Base-by-base conservation (phyloP, 257 asterid genomes). In the Perilla frutescens region DNA sequence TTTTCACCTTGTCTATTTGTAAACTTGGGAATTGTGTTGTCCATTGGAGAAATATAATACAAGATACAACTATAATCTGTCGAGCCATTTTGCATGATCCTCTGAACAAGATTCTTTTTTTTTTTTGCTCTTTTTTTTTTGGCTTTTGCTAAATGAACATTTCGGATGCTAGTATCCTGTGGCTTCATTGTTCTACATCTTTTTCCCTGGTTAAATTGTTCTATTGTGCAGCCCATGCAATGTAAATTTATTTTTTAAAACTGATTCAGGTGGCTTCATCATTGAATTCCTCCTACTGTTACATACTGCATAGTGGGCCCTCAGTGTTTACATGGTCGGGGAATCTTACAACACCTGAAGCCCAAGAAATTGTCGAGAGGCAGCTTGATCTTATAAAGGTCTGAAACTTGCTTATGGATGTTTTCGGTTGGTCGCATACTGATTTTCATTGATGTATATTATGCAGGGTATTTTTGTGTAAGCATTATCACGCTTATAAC, bases 341-440 rank as follows among this genome's bases (percentile, higher is more conserved):
- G 70, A 96, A 78, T 76, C 92, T 89, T 58, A 92, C 99, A 60
- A 73, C 97, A 48, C 78, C 97, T 7, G 99, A 90, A 49, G 92
- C 87, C 81, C 99, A 88, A 65, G 99, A 96, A 77, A 88, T 90
- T 63, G 97, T 83, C n/a, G 99, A 96, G 87, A 89, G 99, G 86
- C 96, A 84, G 85, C 91, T 96, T 70, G 99, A 96, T 86, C 76
- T 93, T 62, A 89, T 96, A 80, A 90, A 88, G 97, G 99, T 90
- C 76, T 14, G 81, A 73, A 66, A 32, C 57, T 71, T 13, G 49
- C 54, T 12, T 65, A 37, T 62, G 50, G 50, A 48, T 72, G 73
- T 62, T 70, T 76, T 75, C 56, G 39, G 58, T 73, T 58, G 68
- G 76, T 32, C 36, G 37, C 63, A 40, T 70, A 29, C 49, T 26